Evolutionary conservation across 495 filamentous ascomycete genomes (phyloP), one percentile per base, ranked within the genome.

Genomic region (Hypoxylon subgilvum): DNA sequence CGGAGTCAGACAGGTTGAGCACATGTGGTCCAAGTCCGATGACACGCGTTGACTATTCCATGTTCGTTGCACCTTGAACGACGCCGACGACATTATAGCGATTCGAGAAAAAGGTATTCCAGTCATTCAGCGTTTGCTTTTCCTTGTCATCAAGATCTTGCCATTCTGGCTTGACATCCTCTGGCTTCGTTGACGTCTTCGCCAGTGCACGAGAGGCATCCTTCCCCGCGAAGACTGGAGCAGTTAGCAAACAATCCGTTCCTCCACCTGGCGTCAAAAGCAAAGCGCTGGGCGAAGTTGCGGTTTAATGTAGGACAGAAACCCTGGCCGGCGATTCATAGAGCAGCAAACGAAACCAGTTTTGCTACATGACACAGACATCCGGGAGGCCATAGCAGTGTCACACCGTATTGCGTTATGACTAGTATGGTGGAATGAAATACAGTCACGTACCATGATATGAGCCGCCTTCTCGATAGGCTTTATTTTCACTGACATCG

Each of bases 81-180:
- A 84, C 83, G 25, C 94, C 94, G 32, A 97, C 87, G 50, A 97
- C 84, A 66, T 93, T 96, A 70, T 98, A 98, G 32, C 94, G 80
- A 76, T 97, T 98, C 64, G 85, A 87, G 76, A 97, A 98, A 76
- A 96, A 98, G 2, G 87, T 95, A 46, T 84, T 86, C 94, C 94
- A 99, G 68, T 97, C 95, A 17, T 90, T 79, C 32, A 99, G 76
- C 10, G 87, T 84, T 19, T 78, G 81, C 76, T 96, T 91, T 70
- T 96, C 86, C 74, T 92, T 91, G n/a, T 96, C 92, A 16, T 74
- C 72, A 36, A 99, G 78, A 68, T 94, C 89, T 49, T 86, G 78
- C 90, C 91, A 97, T 22, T 96, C 88, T 1, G 95, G 77, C 13
- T 74, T 75, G 61, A 90, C 92, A 65, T 97, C 91, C 65, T 92